Conservation (phyloP, 352 stramenopile genomes). For the Sclerospora graminicola region DNA sequence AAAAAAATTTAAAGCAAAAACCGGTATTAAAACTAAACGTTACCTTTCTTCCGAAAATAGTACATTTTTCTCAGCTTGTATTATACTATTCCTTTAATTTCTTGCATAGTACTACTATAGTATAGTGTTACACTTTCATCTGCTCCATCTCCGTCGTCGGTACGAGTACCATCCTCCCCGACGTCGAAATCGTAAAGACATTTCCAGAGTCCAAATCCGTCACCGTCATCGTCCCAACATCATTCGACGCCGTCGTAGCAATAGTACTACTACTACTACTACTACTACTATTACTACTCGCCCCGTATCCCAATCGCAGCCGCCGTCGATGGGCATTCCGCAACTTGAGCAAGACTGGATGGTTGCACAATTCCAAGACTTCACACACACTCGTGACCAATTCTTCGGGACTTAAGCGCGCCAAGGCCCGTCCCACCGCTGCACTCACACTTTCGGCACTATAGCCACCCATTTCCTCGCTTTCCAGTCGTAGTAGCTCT, state of each 20-base stretch:
- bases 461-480: slow-evolving; percentile 11
- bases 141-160: too few relatives aligned
- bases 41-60: too few relatives aligned
- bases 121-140: too few relatives aligned
- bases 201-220: slow-evolving; percentile 63
- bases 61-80: too few relatives aligned
- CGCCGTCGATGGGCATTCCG: slow-evolving; percentile 62
- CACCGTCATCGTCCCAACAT: slow-evolving; percentile 33
- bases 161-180: slow-evolving; percentile 51
- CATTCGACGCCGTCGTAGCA: slow-evolving; percentile 2
- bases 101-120: too few relatives aligned
- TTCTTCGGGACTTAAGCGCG: slow-evolving; percentile 41
- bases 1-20: too few relatives aligned
- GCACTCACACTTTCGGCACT: slow-evolving; percentile 57
- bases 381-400: slow-evolving; percentile 69
- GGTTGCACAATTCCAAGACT: slow-evolving; percentile 65
- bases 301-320: slow-evolving; percentile 38
- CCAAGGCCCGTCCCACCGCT: slow-evolving; percentile 44
- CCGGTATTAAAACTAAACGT: too few relatives aligned
- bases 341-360: slow-evolving; percentile 68
- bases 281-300: slow-evolving; percentile 17
- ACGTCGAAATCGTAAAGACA: slow-evolving; percentile 54
- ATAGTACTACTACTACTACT: slow-evolving; percentile 1
- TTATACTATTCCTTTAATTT: too few relatives aligned
- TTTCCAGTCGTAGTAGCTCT: slow-evolving; percentile 30